A percentile compares a stretch with the other conserved stretches of the same genome.
Conservation (phyloP, 2,329 filamentous ascomycete genomes). For the Hirsutella rhossiliensis region DNA sequence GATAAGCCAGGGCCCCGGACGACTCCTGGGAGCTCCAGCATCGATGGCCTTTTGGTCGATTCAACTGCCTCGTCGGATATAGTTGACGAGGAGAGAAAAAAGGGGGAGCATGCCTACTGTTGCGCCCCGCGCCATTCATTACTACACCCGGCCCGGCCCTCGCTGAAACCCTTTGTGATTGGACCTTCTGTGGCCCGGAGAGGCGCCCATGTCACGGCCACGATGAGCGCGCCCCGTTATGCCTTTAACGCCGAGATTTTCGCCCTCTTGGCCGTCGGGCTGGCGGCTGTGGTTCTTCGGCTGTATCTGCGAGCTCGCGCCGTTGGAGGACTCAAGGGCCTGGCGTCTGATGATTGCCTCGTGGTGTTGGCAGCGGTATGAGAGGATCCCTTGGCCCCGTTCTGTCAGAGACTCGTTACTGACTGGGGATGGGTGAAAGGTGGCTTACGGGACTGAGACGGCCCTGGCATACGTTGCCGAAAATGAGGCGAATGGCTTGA, state of each 20-base stretch:
- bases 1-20: not conserved
- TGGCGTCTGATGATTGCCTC: not conserved
- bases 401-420: not conserved
- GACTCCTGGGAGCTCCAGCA: no score
- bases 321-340: not conserved
- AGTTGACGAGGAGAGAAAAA: no score
- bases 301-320: not conserved
- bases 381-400: not conserved
- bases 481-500: slow-evolving; percentile 1
- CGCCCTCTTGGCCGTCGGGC: not conserved
- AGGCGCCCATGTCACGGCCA: not conserved
- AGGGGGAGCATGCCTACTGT: not conserved
- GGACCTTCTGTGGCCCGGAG: not conserved
- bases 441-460: slow-evolving; percentile 1
- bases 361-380: not conserved
- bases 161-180: not conserved
- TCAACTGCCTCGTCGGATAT: no score
- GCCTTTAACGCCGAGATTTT: not conserved
- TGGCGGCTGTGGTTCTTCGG: not conserved
- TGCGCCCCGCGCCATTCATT: no score
- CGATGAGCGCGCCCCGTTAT: not conserved
- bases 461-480: slow-evolving; percentile 1
- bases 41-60: no score
- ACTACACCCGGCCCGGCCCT: no score
- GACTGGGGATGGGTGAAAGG: not conserved